Base-by-base conservation (phyloP, 2,329 filamentous ascomycete species). In the Claviceps purpurea region DNA sequence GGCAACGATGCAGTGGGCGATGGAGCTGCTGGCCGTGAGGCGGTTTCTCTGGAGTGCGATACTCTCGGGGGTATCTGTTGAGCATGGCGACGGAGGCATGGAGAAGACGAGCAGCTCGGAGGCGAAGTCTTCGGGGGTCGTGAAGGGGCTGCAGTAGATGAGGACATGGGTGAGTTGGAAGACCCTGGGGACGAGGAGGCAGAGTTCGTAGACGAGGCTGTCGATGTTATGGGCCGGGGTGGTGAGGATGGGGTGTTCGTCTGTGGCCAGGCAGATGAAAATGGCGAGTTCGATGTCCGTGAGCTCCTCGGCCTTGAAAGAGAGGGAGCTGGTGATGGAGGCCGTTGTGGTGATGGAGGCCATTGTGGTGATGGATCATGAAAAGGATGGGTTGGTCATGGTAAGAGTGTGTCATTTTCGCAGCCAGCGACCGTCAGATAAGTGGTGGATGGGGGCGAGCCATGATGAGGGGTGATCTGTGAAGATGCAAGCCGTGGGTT, bases 211-310 rank as follows among this genome's bases (percentile, higher is more conserved):
- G 44, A 83, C 75, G n/a, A 95, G 73, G 57, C 82, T 77, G 65
- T 85, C 75, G 52, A 91, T 69, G 50, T 73, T 70, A 39, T 78
- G 70, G 4, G 71, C 65, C 2, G 82, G 78, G 16, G 87, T 86
- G 67, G 89, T 85, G 62, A 97, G 81, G 60, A 97, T 82, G 70
- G 89, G 95, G 67, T 97, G 90, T 66, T 95, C 87, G 58, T 84
- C 78, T 54, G 84, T 82, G 56, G 89, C 76, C 50, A 97, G 78
- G 63, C 85, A 90, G 49, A 96, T 78, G 42, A 97, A 76, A 14
- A 86, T 72, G 24, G 91, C 93, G 54, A 97, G 79, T 69, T 96
- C 90, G 42, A 96, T 76, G 70, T 96, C 90, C 62, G 84, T 87
- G 56, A 97, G 75, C 59, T 81, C 77, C 62, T 90, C 85, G 60